Evolutionary conservation across 169 alveolate genomes (phyloP).

Genomic region (Plasmodium inui): DNA sequence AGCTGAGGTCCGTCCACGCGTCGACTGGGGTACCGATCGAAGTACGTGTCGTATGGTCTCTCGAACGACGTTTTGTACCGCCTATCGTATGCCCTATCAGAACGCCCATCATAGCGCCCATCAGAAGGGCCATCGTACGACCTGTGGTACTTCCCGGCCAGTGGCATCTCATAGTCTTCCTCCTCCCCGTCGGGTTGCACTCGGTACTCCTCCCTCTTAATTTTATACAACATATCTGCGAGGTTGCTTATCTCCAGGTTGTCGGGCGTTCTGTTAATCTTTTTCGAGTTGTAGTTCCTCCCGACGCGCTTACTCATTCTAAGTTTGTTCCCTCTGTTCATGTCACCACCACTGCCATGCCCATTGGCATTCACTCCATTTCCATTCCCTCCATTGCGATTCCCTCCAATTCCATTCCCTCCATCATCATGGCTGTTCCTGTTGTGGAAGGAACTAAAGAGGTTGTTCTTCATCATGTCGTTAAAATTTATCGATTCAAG

Average conservation of each 20-base stretch:
- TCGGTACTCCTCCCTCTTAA: slow-evolving; percentile 16
- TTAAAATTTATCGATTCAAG: slow-evolving; percentile 27
- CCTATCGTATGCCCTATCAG: not conserved
- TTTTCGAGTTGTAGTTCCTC: not conserved
- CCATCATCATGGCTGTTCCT: not conserved
- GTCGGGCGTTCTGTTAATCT: not conserved
- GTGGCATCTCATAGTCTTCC: not conserved
- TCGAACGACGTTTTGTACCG: not conserved
- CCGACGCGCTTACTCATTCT: not conserved
- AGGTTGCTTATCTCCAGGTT: slow-evolving; percentile 1
- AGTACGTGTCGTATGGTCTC: not conserved
- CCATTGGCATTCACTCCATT: not conserved
- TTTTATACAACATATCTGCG: not conserved
- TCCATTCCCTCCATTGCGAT: not conserved
- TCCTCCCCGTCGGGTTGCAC: not conserved
- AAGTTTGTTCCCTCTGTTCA: not conserved
- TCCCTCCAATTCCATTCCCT: not conserved
- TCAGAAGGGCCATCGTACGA: not conserved
- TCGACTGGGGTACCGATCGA: not conserved
- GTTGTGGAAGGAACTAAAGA: slow-evolving; percentile 6
- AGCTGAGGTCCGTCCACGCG: not conserved
- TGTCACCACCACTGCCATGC: not conserved
- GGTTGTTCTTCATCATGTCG: slow-evolving; percentile 19
- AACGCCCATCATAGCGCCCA: not conserved
- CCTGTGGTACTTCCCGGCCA: not conserved